Conservation (phyloP, 371 early-diverging fungal genomes). For the Mucor saturninus region DNA sequence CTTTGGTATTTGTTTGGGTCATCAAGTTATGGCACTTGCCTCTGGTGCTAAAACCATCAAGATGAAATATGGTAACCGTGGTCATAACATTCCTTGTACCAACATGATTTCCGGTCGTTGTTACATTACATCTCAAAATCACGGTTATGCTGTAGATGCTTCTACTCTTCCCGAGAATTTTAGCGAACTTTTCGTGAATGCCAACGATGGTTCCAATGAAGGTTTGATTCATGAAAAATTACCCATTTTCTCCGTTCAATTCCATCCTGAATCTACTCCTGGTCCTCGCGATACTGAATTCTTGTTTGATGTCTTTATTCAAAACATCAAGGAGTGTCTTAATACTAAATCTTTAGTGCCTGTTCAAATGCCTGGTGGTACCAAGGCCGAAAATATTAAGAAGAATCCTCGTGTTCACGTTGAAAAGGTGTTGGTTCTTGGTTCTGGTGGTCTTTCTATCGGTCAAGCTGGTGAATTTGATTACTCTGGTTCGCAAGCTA, state of each 20-base stretch:
- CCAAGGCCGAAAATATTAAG: constrained; percentile 53
- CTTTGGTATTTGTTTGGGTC: constrained; percentile 98
- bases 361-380: constrained; percentile 72
- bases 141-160: constrained; percentile 91
- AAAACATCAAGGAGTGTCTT: constrained; percentile 72
- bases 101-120: constrained; percentile 92
- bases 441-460: constrained; percentile 95
- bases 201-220: constrained; percentile 95
- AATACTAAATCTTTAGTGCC: constrained; percentile 77
- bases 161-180: constrained; percentile 69
- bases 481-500: constrained; percentile 95
- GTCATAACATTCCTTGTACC: constrained; percentile 98
- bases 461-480: constrained; percentile 99
- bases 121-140: constrained; percentile 95
- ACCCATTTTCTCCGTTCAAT: constrained; percentile 90
- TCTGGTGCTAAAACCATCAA: constrained; percentile 91
- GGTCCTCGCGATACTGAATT: constrained; percentile 94
- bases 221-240: constrained; percentile 78
- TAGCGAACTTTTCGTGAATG: constrained; percentile 87
- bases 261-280: constrained; percentile 96
- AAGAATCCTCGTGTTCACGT: constrained; percentile 60
- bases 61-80: constrained; percentile 98
- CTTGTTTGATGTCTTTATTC: constrained; percentile 84
- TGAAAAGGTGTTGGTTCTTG: constrained; percentile 90
- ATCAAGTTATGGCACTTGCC: constrained; percentile 93